Conservation (phyloP, 306 rosid species). For the Rosa chinensis region DNA sequence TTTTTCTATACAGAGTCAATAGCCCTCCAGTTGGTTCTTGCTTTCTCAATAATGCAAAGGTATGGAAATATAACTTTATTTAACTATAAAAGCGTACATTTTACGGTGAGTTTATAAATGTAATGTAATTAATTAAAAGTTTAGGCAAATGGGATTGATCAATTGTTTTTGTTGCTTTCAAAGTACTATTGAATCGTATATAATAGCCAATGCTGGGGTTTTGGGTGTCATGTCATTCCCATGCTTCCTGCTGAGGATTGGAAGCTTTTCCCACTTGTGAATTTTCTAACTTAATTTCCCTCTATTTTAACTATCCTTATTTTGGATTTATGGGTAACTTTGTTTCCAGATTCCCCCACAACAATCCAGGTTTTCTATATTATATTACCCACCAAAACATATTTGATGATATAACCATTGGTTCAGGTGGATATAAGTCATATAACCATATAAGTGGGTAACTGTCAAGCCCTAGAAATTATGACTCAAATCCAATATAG, state of each 20-base stretch:
- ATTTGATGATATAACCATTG: neutral
- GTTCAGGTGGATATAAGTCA: too few species aligned
- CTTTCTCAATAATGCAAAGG: constrained; percentile 26
- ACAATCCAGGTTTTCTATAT: neutral
- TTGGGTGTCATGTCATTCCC: constrained; percentile 25
- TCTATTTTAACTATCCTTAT: neutral
- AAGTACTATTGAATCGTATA: neutral
- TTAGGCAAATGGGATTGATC: constrained; percentile 7
- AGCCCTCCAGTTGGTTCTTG: constrained; percentile 6
- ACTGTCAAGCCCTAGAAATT: neutral
- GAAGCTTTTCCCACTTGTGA: constrained; percentile 12
- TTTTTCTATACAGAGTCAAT: constrained; percentile 16
- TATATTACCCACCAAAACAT: neutral
- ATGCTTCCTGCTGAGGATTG: constrained; percentile 35
- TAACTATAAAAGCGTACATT: neutral
- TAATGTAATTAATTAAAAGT: neutral
- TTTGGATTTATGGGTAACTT: constrained; percentile 15
- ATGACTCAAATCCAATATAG: neutral
- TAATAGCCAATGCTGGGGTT: constrained; percentile 25
- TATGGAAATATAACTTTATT: neutral
- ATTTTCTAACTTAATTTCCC: neutral
- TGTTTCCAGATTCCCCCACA: neutral
- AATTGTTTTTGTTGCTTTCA: constrained; percentile 25
- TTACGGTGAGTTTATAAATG: neutral
- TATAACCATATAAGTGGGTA: neutral